These are phyloP conservation scores for Umbelopsis isabellina DNA, from an alignment of 192 early-diverging fungal genomes.

Conservation along the genomic window DNA sequence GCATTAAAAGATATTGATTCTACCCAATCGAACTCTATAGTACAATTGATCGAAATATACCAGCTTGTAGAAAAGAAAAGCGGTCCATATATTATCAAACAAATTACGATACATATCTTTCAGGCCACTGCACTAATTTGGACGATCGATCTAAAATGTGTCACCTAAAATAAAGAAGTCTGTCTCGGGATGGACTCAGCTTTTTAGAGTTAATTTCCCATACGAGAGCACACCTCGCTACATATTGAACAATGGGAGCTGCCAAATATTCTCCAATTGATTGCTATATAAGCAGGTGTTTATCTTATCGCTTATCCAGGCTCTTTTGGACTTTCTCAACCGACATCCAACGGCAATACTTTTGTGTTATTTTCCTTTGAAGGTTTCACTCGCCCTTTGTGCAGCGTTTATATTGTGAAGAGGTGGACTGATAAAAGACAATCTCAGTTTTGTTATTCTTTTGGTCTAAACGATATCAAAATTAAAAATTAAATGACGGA, in stretches of 20 bases:
- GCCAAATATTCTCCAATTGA: slow-evolving; percentile 7
- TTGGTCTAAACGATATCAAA: background rate
- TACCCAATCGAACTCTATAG: too few species aligned
- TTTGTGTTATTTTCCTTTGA: background rate
- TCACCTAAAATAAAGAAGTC: too few species aligned
- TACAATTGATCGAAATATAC: too few species aligned
- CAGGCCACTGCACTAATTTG: too few species aligned
- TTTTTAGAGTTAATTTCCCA: background rate
- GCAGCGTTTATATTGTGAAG: too few species aligned
- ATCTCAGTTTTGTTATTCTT: background rate
- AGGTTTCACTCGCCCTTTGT: background rate
- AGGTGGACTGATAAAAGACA: background rate
- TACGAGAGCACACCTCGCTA: slow-evolving; percentile 14
- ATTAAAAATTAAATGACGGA: background rate
- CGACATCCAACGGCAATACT: background rate
- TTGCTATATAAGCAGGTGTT: background rate
- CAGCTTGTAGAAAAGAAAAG: too few species aligned
- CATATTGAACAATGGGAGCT: background rate
- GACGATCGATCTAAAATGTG: too few species aligned
- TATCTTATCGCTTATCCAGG: background rate
- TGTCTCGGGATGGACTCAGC: slow-evolving; percentile 8
- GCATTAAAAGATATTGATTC: too few species aligned
- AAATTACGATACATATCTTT: too few species aligned
- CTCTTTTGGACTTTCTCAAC: background rate
- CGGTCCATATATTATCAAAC: too few species aligned